Base-by-base conservation (phyloP, 768 basidiomycete species). In the Boletus vinaceobasis region DNA sequence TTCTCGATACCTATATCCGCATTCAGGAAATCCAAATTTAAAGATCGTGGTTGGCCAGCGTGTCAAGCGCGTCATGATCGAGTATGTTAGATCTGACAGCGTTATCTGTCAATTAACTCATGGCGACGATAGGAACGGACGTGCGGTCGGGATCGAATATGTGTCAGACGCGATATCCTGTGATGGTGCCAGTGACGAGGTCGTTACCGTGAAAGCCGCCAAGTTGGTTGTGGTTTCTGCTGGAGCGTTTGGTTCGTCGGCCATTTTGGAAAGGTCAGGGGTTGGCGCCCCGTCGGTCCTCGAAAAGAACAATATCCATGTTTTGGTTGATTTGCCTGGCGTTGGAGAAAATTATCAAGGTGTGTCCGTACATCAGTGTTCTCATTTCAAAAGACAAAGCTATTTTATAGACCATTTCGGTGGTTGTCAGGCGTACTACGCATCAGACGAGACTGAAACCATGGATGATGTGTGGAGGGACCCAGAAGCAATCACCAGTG, bases 311-410 rank as follows among this genome's bases (percentile, higher is more conserved):
- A 75, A 73, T 3, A 74, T 91, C 39, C 56, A 63, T 8, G 71
- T 76, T 50, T 42, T 81, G 10, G 77, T 87, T 10, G 83, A 90
- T 50, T 78, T 91, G 7, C 88, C 88, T 5, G 87, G 86, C 7
- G 90, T 94, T 0, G 90, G 90, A 11, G 85, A 87, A 63, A 81
- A 89, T 58, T 83, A 80, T 49, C 75, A 78, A 59, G 83, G 82
- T 79, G 48, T 38, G 68, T 60, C 17, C 0, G 0, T 23, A 4
- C 1, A 3, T 5, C 4, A 2, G 3, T 7, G 1, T 8, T 2
- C 37, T 17, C 15, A 6, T 33, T n/a, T 36, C 23, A n/a, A n/a
- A n/a, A n/a, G n/a, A n/a, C n/a, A n/a, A n/a, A n/a, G n/a, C n/a
- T n/a, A n/a, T n/a, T n/a, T n/a, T n/a, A n/a, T n/a, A n/a, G n/a